Conservation (phyloP, 768 basidiomycete genomes). For the Suillus subluteus region DNA sequence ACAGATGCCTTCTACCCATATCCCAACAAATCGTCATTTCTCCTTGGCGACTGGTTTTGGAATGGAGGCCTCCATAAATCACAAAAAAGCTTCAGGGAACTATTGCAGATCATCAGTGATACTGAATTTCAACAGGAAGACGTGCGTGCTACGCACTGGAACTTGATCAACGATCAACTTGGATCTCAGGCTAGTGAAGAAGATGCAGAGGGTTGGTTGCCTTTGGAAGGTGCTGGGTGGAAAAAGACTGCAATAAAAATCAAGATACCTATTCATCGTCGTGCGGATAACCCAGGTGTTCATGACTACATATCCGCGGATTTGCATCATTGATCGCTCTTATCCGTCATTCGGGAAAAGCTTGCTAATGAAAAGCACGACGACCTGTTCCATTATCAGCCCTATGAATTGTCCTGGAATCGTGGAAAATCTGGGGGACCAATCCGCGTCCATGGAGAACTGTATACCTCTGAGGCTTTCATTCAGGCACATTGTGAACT, state of each 20-base stretch:
- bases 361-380: conserved; percentile 13
- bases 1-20: conserved; percentile 13
- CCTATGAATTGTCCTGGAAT: conserved; percentile 23
- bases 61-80: conserved; percentile 23
- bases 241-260: conserved; percentile 13
- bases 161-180: conserved; percentile 3
- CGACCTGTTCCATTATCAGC: conserved; percentile 24
- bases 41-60: conserved; percentile 26
- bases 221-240: conserved; percentile 22
- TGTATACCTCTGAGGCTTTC: conserved; percentile 23
- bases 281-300: conserved; percentile 9
- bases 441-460: conserved; percentile 21
- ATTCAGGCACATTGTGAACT: conserved; percentile 22
- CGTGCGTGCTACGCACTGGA: not conserved
- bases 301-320: not conserved
- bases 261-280: conserved; percentile 15
- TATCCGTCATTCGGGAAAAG: conserved; percentile 21
- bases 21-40: conserved; percentile 22
- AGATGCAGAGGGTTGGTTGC: not conserved
- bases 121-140: conserved; percentile 10
- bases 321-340: conserved; percentile 18
- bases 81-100: conserved; percentile 17
- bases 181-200: not conserved
- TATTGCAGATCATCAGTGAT: conserved; percentile 17
- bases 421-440: not conserved